Evolutionary conservation across 2,329 filamentous ascomycete genomes (phyloP).

Genomic region (Neospermospora avenae): DNA sequence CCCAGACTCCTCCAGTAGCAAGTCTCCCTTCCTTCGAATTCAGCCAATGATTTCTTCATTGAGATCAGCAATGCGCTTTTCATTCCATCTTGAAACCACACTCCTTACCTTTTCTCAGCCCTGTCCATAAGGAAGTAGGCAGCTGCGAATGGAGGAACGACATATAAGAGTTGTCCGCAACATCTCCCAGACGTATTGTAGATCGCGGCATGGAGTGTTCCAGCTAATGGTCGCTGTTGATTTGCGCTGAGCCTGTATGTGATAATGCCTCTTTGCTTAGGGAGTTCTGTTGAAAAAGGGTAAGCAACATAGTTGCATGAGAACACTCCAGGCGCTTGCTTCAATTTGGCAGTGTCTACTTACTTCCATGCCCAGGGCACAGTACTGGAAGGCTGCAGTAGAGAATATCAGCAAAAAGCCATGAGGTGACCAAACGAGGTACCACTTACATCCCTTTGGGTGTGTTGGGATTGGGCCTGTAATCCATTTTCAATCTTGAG

Average conservation of each 20-base stretch:
- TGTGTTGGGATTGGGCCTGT: constrained; percentile 6
- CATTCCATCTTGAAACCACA: not conserved
- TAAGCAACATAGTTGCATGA: not conserved
- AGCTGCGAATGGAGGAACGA: constrained; percentile 71
- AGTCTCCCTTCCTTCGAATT: constrained; percentile 59
- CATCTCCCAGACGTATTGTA: constrained; percentile 92
- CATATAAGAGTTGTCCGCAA: constrained; percentile 80
- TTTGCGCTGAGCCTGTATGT: constrained; percentile 77
- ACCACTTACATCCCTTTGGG: not conserved
- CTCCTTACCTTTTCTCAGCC: constrained; percentile 77
- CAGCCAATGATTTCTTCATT: constrained; percentile 66
- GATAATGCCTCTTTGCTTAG: constrained; percentile 55
- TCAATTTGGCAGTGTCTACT: not conserved
- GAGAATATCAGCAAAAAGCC: not conserved
- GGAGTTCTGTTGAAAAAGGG: not conserved
- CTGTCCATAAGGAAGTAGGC: constrained; percentile 83
- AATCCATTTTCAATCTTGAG: not conserved
- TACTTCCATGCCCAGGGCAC: constrained; percentile 4
- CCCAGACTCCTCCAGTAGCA: not conserved
- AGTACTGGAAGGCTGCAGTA: not conserved
- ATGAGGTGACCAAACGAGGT: not conserved
- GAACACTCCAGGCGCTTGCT: not conserved
- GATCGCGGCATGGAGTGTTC: constrained; percentile 70
- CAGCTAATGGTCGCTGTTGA: constrained; percentile 80
- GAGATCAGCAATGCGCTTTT: not conserved